These are phyloP conservation scores for Flaveria robusta DNA, from an alignment of 129 eudicot species.

Conservation along the genomic window DNA sequence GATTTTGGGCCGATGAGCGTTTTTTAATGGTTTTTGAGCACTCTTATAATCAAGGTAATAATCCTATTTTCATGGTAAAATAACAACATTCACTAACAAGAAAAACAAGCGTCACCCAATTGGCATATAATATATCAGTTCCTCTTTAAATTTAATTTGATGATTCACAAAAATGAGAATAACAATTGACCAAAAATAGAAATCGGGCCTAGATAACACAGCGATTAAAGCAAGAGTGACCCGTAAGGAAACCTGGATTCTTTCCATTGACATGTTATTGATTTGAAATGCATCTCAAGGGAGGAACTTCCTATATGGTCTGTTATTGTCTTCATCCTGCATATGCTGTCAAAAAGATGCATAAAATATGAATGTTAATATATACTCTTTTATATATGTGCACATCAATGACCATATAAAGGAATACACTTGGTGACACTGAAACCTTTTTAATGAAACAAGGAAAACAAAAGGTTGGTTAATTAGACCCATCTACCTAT, in stretches of 20 bases:
- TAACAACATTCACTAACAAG: not conserved
- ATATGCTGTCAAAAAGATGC: slow-evolving; percentile 69
- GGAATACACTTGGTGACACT: not conserved
- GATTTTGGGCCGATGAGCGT: too few species aligned
- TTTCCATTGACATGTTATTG: slow-evolving; percentile 32
- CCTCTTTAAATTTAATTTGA: not conserved
- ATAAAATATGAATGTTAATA: slow-evolving; percentile 27
- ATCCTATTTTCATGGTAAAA: not conserved
- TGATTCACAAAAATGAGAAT: slow-evolving; percentile 10
- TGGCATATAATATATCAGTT: not conserved
- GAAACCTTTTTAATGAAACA: too few species aligned
- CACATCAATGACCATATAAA: not conserved
- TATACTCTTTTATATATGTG: not conserved
- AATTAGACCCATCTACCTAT: not conserved
- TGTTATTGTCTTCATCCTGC: slow-evolving; percentile 98
- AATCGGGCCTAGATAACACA: slow-evolving; percentile 8
- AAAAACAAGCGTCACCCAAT: not conserved
- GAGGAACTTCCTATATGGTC: slow-evolving; percentile 82
- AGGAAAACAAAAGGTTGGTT: too few species aligned
- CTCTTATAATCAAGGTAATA: too few species aligned
- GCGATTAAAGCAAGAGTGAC: slow-evolving; percentile 13
- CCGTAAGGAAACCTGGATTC: slow-evolving; percentile 29
- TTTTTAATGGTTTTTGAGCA: too few species aligned
- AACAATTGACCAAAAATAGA: not conserved
- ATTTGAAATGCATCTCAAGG: slow-evolving; percentile 36